A percentile compares a stretch with the other conserved stretches of the same genome.
Conservation (phyloP, 2,329 filamentous ascomycete species). For the Claviceps sorghi region DNA sequence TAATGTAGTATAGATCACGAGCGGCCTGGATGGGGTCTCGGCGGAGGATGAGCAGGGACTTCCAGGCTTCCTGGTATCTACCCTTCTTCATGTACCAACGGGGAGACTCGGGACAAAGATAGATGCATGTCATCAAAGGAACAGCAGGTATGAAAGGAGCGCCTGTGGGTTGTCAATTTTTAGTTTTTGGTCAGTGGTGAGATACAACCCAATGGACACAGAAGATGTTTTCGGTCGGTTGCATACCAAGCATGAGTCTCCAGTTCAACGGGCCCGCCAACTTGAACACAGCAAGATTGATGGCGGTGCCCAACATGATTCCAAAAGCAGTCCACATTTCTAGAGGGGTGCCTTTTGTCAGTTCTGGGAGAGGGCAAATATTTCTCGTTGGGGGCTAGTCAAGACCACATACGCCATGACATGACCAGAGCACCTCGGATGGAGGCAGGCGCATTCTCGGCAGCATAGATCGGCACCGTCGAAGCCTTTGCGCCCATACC, state of each 20-base stretch:
- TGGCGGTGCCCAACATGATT: constrained; percentile 28
- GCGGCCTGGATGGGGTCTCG: constrained; percentile 40
- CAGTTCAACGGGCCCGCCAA: constrained; percentile 16
- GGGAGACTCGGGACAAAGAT: constrained; percentile 49
- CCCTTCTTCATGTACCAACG: constrained; percentile 53
- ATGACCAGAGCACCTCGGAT: constrained; percentile 67
- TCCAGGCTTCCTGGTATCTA: constrained; percentile 44
- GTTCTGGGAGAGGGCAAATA: not conserved
- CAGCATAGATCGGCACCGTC: constrained; percentile 56
- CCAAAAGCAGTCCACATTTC: constrained; percentile 49
- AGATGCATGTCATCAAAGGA: constrained; percentile 38
- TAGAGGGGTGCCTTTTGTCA: constrained; percentile 16
- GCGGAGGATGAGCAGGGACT: constrained; percentile 35
- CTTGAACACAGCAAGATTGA: constrained; percentile 19
- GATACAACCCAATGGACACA: fast-evolving
- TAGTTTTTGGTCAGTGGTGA: not conserved
- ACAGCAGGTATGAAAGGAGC: constrained; percentile 47
- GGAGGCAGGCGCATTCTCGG: constrained; percentile 54
- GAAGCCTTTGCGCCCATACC: constrained; percentile 49
- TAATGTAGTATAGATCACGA: constrained; percentile 43
- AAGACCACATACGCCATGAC: constrained; percentile 51
- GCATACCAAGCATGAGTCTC: constrained; percentile 31
- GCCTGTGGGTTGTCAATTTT: constrained; percentile 1
- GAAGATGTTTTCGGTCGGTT: not conserved
- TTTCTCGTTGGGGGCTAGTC: constrained; percentile 9